Evolutionary conservation across 2,329 filamentous ascomycete species (phyloP).

Genomic region (Paecilomyces sp.): DNA sequence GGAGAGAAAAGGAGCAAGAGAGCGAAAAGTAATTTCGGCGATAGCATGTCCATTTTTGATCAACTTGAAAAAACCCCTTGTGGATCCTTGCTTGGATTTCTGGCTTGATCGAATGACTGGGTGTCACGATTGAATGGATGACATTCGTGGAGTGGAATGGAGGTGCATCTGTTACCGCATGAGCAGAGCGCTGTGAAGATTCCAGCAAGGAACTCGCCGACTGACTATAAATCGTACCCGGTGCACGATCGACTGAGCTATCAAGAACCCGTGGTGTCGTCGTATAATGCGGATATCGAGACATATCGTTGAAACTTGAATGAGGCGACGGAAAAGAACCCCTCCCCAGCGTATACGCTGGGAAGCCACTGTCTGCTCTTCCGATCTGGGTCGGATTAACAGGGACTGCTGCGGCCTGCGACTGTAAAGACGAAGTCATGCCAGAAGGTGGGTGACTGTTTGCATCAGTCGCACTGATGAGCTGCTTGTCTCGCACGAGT

Average conservation of each 20-base stretch:
- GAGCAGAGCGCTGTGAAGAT: constrained; percentile 18
- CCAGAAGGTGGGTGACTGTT: constrained; percentile 40
- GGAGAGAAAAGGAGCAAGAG: constrained; percentile 67
- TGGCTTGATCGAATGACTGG: constrained; percentile 51
- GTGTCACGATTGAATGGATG: constrained; percentile 27
- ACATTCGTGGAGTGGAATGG: constrained; percentile 35
- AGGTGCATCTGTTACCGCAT: constrained; percentile 31
- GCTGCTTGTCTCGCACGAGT: neutral
- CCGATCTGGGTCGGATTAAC: constrained; percentile 24
- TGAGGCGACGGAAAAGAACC: constrained; percentile 22
- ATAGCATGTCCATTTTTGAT: constrained; percentile 87
- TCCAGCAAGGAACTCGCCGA: constrained; percentile 15
- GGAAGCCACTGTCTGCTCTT: constrained; percentile 30
- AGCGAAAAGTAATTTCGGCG: constrained; percentile 87
- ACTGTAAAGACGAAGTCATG: constrained; percentile 35
- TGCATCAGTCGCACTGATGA: constrained; percentile 6
- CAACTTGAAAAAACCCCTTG: constrained; percentile 78
- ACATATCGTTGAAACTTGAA: constrained; percentile 23
- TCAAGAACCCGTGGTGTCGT: constrained; percentile 25
- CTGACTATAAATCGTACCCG: constrained; percentile 23
- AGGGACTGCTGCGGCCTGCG: constrained; percentile 19
- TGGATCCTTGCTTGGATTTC: constrained; percentile 76
- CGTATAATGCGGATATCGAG: constrained; percentile 25
- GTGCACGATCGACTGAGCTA: constrained; percentile 21
- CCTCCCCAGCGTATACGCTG: constrained; percentile 26